Evolutionary conservation across 208 protist species (phyloP).

Genomic region (Leishmania mexicana): DNA sequence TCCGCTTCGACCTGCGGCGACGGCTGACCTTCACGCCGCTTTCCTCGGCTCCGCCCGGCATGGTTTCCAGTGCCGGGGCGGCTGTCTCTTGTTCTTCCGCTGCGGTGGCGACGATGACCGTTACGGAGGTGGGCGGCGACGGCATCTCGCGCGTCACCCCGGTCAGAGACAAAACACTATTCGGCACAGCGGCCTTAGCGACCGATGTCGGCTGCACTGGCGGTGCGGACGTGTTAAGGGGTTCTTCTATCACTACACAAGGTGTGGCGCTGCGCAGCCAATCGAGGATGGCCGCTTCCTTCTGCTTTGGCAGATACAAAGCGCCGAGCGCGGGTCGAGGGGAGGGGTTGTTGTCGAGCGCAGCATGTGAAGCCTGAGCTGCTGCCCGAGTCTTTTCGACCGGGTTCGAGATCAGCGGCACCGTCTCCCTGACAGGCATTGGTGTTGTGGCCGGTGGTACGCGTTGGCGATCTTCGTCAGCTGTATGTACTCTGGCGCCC

Average conservation of each 20-base stretch:
- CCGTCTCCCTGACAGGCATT: background rate
- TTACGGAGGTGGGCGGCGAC: background rate
- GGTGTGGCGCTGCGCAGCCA: constrained; percentile 8
- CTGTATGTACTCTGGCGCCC: no score
- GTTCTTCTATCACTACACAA: background rate
- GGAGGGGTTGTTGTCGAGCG: background rate
- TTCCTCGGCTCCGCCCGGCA: background rate
- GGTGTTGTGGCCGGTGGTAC: no score
- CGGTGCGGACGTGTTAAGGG: background rate
- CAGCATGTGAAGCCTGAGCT: background rate
- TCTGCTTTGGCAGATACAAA: background rate
- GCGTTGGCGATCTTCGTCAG: no score
- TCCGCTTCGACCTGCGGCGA: background rate
- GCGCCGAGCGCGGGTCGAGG: no score
- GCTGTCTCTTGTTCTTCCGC: background rate
- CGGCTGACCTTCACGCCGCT: background rate
- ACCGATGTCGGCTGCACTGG: background rate
- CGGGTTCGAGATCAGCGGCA: background rate
- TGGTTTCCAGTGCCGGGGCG: no score
- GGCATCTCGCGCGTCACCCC: background rate
- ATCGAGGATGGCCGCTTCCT: constrained; percentile 8
- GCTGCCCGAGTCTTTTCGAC: background rate
- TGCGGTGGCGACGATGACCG: background rate
- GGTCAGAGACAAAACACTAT: background rate
- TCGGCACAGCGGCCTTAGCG: background rate